Base-by-base conservation (phyloP, 352 stramenopile species). In the Globisporangium rhizosaccharum region DNA sequence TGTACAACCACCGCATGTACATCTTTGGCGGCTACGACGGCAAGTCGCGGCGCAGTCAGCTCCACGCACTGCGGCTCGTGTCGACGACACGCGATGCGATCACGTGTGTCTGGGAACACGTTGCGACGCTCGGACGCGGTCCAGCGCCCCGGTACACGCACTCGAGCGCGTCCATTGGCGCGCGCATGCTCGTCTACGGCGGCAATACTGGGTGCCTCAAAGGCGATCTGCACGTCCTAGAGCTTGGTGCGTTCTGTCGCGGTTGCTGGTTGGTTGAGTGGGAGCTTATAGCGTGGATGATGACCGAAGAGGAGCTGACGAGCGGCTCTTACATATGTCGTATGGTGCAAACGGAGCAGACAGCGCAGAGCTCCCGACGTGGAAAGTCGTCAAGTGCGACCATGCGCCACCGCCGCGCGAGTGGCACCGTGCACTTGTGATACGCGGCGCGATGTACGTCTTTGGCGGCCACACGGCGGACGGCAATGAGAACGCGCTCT, bases 21-120 rank as follows among this genome's bases (percentile, higher is more conserved):
- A 75, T 84, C 46, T 86, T 81, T 56, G 76, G 72, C 25, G 76
- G 76, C n/a, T 86, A 86, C 51, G 72, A 86, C 45, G 76, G 76
- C 48, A 84, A 82, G 64, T 72, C 70, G 26, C 74, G 76, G 45
- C 74, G 72, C 47, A 68, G 76, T 20, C 63, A 80, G 41, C 47
- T 86, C 50, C 72, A 82, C 61, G 63, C 68, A 36, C 72, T 86
- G 53, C 55, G 66, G 47, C 74, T 86, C 20, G 66, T 75, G n/a
- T 37, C 45, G 8, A 56, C 73, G 33, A 71, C 67, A 7, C 55
- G 55, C 11, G 70, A 80, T 15, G 9, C 11, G 8, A 73, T 85
- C 39, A 62, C 67, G 2, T 83, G 76, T 47, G 33, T 61, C 18
- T 85, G 76, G 76, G 44, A 57, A 20, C 78, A 76, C 51, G 58